A percentile compares a stretch with the other conserved stretches of the same genome.
These are phyloP conservation scores for Exidia glandulosa DNA, from an alignment of 768 basidiomycete genomes.

Conservation along the genomic window DNA sequence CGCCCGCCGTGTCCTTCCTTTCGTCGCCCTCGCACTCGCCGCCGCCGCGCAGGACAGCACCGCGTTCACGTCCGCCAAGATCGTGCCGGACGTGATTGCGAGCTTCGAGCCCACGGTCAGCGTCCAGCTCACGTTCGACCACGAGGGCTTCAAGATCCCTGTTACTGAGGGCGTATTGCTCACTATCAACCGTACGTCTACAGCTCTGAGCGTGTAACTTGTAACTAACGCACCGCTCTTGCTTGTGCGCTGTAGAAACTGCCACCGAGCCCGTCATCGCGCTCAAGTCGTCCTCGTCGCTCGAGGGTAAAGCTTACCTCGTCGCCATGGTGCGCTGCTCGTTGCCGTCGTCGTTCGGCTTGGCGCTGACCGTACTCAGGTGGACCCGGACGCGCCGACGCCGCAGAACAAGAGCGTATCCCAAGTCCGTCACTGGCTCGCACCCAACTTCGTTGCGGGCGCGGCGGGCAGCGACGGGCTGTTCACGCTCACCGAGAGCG, in stretches of 20 bases:
- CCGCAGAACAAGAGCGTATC: constrained; percentile 31
- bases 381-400: constrained; percentile 44
- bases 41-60: neutral
- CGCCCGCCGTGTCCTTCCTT: too few species aligned
- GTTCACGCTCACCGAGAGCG: constrained; percentile 21
- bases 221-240: neutral
- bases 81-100: neutral
- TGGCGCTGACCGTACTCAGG: neutral
- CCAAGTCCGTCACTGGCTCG: constrained; percentile 40
- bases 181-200: neutral
- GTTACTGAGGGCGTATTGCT: neutral
- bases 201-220: neutral
- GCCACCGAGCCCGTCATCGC: neutral
- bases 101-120: neutral
- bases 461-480: neutral
- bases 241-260: neutral
- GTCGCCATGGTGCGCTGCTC: neutral
- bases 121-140: neutral
- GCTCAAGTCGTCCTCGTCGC: neutral
- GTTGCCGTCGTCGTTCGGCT: too few species aligned
- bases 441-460: constrained; percentile 27
- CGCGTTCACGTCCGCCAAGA: neutral
- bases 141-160: neutral
- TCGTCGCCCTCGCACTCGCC: too few species aligned
- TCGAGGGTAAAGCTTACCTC: neutral